Base-by-base conservation (phyloP, 768 basidiomycete genomes). In the Coprinellus micaceus region DNA sequence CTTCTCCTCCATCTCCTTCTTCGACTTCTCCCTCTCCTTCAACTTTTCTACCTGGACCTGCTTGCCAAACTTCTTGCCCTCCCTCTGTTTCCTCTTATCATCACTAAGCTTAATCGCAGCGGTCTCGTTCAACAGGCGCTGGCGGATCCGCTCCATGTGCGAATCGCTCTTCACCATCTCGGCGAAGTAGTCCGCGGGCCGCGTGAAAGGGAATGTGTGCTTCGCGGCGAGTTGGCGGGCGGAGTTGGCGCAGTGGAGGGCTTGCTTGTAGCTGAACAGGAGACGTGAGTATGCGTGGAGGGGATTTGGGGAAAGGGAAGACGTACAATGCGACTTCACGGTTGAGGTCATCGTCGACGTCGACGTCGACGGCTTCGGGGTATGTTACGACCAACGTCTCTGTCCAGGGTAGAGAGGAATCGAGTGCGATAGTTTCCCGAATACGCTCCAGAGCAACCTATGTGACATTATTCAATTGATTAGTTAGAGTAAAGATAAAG, bases 91-190 rank as follows among this genome's bases (percentile, higher is more conserved):
- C 61, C 89, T 83, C 65, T 93, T 94, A 53, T 93, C 89, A 67
- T 98, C 96, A 57, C 88, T 82, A 70, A 89, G 91, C 70, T 97
- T 94, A 63, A 98, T 94, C 1, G 81, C 79, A 0, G 93, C 90
- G 24, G 78, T 74, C 70, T 98, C 97, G 71, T 98, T 91, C 25
- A 98, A 79, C 24, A 98, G 72, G 17, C 88, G 84, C 59, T 93
- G 88, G 53, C 97, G 88, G 62, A 98, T 91, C 57, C 94, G 85
- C 69, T 97, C 94, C 97, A 99, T 99, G 72, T 99, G 97, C 6
- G 89, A 77, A 64, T 99, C 97, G 29, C 86, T 88, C 72, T 98
- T 98, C 62, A 98, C 89, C 96, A 98, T 98, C 74, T 98, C 96
- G 22, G 96, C 96, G 61, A 96, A 98, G 70, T 94, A 98, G 72